These are phyloP conservation scores for Letharia columbiana DNA, from an alignment of 495 filamentous ascomycete genomes.

Conservation along the genomic window DNA sequence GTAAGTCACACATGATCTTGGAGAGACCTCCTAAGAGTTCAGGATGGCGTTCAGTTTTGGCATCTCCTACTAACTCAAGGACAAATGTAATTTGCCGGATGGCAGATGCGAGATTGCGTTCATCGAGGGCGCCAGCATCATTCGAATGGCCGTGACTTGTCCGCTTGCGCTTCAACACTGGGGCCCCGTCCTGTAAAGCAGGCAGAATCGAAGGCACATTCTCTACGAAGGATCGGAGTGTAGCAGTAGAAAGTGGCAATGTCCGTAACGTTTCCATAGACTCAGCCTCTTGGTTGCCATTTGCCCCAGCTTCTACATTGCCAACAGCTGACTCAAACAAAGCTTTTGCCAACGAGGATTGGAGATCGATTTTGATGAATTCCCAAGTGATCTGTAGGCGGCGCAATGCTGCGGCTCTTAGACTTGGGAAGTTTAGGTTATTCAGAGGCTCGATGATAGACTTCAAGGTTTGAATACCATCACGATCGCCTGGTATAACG, in stretches of 20 bases:
- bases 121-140: slow-evolving; percentile 36
- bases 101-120: slow-evolving; percentile 49
- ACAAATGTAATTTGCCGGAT: slow-evolving; percentile 75
- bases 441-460: slow-evolving; percentile 43
- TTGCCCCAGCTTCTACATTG: slow-evolving; percentile 17
- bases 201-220: slow-evolving; percentile 55
- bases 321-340: slow-evolving; percentile 49
- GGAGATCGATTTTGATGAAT: slow-evolving; percentile 55
- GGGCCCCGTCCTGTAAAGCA: slow-evolving; percentile 53
- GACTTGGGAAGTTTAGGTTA: slow-evolving; percentile 35
- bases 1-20: slow-evolving; percentile 70
- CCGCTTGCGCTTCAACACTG: slow-evolving; percentile 64
- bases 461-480: slow-evolving; percentile 54
- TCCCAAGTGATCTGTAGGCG: slow-evolving; percentile 63
- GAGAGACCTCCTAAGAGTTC: slow-evolving; percentile 71
- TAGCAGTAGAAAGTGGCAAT: slow-evolving; percentile 58
- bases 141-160: slow-evolving; percentile 57
- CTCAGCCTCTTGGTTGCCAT: slow-evolving; percentile 37
- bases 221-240: slow-evolving; percentile 60
- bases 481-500: slow-evolving; percentile 57
- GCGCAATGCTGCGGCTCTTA: slow-evolving; percentile 53
- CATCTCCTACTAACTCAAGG: slow-evolving; percentile 76
- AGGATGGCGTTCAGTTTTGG: slow-evolving; percentile 59
- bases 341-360: slow-evolving; percentile 47
- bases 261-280: slow-evolving; percentile 60